These are phyloP conservation scores for Saksenaea oblongispora DNA, from an alignment of 371 early-diverging fungal genomes.

Conservation along the genomic window DNA sequence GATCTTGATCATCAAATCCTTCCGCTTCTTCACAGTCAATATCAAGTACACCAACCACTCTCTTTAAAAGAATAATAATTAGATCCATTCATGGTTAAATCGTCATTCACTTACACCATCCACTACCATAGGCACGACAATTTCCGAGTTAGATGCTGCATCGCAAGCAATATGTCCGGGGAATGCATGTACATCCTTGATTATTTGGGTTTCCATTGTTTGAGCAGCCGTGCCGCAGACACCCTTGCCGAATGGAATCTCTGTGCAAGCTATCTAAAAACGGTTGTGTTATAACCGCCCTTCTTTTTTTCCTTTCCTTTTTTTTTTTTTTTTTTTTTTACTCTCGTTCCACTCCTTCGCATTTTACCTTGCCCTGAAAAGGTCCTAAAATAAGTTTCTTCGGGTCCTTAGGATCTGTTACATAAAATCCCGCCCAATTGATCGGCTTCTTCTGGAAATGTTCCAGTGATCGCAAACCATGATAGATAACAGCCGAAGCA, in stretches of 20 bases:
- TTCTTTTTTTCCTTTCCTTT: background rate
- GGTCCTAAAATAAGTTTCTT: constrained; percentile 77
- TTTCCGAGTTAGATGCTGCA: constrained; percentile 82
- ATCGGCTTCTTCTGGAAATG: constrained; percentile 75
- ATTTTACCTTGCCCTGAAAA: constrained; percentile 82
- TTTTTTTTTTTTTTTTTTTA: constrained; percentile 4
- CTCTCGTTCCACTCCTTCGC: background rate
- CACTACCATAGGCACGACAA: constrained; percentile 83
- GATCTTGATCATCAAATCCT: constrained; percentile 80
- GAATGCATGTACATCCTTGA: constrained; percentile 82
- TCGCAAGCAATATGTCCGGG: constrained; percentile 95
- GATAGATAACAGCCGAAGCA: constrained; percentile 80
- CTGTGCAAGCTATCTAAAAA: constrained; percentile 76
- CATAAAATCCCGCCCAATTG: constrained; percentile 93
- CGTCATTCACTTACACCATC: constrained; percentile 40
- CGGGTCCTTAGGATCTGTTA: constrained; percentile 54
- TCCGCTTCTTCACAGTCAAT: constrained; percentile 76
- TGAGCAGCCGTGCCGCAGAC: constrained; percentile 88
- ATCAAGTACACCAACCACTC: constrained; percentile 82
- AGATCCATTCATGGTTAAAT: background rate
- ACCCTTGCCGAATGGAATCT: constrained; percentile 80
- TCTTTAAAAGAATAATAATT: constrained; percentile 23
- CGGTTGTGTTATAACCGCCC: background rate
- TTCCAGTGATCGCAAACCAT: constrained; percentile 56
- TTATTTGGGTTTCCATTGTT: constrained; percentile 55